Evolutionary conservation across 2,329 filamentous ascomycete species (phyloP).

Genomic region (Fusarium sp.): DNA sequence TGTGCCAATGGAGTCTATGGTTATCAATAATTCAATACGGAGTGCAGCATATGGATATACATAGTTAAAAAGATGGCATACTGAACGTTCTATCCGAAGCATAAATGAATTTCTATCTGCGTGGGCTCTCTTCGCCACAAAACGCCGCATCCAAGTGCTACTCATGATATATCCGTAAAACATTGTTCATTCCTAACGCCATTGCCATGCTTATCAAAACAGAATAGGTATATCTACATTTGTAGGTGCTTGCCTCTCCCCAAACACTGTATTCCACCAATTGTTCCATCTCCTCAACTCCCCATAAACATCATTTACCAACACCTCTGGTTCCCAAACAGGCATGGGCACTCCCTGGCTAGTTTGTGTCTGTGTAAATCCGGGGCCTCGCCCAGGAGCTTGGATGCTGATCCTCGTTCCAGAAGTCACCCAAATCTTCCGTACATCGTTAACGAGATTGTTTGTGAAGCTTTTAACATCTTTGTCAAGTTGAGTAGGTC

Average conservation of each 20-base stretch:
- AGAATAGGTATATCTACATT: slow-evolving; percentile 34
- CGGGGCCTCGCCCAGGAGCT: slow-evolving; percentile 53
- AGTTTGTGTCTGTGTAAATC: slow-evolving; percentile 52
- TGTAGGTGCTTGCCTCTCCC: background rate
- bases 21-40: background rate
- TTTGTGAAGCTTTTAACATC: slow-evolving; percentile 58
- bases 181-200: slow-evolving; percentile 37
- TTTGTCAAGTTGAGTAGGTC: slow-evolving; percentile 33
- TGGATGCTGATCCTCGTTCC: slow-evolving; percentile 55
- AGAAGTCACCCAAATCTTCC: slow-evolving; percentile 59
- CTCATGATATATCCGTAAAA: slow-evolving; percentile 12
- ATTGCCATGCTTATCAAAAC: slow-evolving; percentile 47
- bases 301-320: slow-evolving; percentile 52
- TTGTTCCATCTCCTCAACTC: slow-evolving; percentile 53
- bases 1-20: background rate
- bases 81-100: background rate
- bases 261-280: slow-evolving; percentile 50
- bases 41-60: background rate
- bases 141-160: slow-evolving; percentile 25
- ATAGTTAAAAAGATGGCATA: background rate
- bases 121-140: background rate
- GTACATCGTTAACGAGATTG: slow-evolving; percentile 61
- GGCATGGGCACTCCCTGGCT: slow-evolving; percentile 53
- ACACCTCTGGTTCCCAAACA: slow-evolving; percentile 50
- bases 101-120: background rate